A percentile compares a stretch with the other conserved stretches of the same genome.
phyloP scores from a whole-genome alignment of 306 rosid species.

The Quercus suber region DNA sequence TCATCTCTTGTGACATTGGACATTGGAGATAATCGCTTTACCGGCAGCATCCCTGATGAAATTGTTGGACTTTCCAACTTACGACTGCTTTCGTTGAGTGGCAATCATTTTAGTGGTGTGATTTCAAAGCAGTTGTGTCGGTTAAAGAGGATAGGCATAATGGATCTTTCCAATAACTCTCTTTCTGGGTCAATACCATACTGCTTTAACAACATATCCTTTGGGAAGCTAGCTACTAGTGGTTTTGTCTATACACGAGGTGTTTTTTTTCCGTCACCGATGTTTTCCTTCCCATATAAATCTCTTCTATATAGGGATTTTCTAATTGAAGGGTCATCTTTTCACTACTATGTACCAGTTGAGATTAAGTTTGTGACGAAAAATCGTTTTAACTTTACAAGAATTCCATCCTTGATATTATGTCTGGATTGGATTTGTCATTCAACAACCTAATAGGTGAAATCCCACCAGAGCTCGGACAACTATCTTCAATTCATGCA shows the following conservation, averaged over 20 bases:
- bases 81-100: neutral
- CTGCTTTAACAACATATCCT: neutral
- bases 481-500: neutral
- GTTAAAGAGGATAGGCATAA: neutral
- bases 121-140: conserved; percentile 10
- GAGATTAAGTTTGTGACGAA: neutral
- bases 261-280: too few relatives aligned
- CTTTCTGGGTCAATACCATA: conserved; percentile 7
- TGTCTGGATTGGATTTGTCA: conserved; percentile 6
- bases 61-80: too few relatives aligned
- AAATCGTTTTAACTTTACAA: neutral
- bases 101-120: conserved; percentile 13
- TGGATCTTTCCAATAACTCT: conserved; percentile 17
- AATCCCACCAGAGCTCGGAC: neutral
- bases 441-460: neutral
- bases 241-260: neutral
- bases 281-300: too few relatives aligned
- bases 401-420: neutral
- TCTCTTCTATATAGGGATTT: too few relatives aligned
- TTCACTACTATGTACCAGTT: accelerated
- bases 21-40: too few relatives aligned
- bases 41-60: too few relatives aligned
- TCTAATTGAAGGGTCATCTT: too few relatives aligned
- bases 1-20: too few relatives aligned
- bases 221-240: neutral